Evolutionary conservation across 2,329 filamentous ascomycete genomes (phyloP).

Genomic region (Penicillium psychrosexuale): DNA sequence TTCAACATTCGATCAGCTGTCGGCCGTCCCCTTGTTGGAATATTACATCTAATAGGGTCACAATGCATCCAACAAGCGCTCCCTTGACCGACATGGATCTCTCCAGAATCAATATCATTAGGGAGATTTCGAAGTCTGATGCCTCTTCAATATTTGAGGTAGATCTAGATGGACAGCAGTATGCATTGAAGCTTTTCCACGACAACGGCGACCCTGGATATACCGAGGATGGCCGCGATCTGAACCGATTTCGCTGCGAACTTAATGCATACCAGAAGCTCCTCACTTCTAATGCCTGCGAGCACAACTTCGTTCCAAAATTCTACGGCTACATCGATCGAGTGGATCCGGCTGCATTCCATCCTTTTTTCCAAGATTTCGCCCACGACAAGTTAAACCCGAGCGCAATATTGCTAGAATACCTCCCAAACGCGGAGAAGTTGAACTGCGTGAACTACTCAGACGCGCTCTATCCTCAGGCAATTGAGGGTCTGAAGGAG

Average conservation of each 20-base stretch:
- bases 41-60: not conserved
- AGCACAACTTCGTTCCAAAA: constrained; percentile 19
- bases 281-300: constrained; percentile 14
- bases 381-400: constrained; percentile 14
- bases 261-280: constrained; percentile 22
- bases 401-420: constrained; percentile 20
- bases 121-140: constrained; percentile 8
- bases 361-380: constrained; percentile 19
- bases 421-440: constrained; percentile 12
- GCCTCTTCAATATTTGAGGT: constrained; percentile 17
- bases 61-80: not conserved
- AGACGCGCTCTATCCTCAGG: constrained; percentile 10
- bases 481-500: constrained; percentile 19
- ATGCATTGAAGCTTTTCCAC: constrained; percentile 21
- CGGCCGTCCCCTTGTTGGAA: not conserved
- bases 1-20: not conserved
- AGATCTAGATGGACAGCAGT: constrained; percentile 14
- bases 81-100: not conserved
- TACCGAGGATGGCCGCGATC: constrained; percentile 22
- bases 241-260: constrained; percentile 27
- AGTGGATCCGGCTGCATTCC: constrained; percentile 16
- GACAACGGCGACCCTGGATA: constrained; percentile 26
- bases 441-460: constrained; percentile 24
- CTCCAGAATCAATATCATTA: constrained; percentile 7
- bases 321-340: constrained; percentile 25